Percentiles rank a stretch among this genome's conserved stretches.
These are phyloP conservation scores for Cladorrhinum samala DNA, from an alignment of 495 filamentous ascomycete species.

Conservation along the genomic window DNA sequence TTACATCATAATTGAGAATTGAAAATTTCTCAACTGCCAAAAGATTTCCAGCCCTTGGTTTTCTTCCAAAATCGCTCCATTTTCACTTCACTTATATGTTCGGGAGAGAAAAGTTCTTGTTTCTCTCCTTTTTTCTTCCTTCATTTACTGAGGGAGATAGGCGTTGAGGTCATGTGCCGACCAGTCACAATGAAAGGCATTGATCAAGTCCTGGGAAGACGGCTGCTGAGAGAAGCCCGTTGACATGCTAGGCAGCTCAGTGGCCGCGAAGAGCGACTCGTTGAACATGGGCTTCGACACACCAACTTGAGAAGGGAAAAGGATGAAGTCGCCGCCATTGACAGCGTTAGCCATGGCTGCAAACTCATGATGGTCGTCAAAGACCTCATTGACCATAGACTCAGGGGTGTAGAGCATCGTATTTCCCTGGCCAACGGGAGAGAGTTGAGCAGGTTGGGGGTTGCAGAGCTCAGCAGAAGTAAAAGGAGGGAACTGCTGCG, in stretches of 20 bases:
- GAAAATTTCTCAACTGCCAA: no score
- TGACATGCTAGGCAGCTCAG: constrained; percentile 31
- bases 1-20: no score
- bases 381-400: constrained; percentile 44
- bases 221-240: constrained; percentile 33
- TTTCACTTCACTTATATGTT: no score
- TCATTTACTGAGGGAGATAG: constrained; percentile 23
- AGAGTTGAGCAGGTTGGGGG: constrained; percentile 46
- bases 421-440: constrained; percentile 56
- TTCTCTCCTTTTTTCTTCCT: no score
- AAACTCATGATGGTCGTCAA: constrained; percentile 37
- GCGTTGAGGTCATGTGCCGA: constrained; percentile 28
- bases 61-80: no score
- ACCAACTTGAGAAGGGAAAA: constrained; percentile 21
- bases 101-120: no score
- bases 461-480: constrained; percentile 31
- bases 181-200: constrained; percentile 37
- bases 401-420: constrained; percentile 59
- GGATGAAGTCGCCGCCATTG: constrained; percentile 27
- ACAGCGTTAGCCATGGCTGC: constrained; percentile 16
- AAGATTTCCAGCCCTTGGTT: no score
- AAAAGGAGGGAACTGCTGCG: constrained; percentile 24
- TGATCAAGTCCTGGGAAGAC: constrained; percentile 34
- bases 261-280: constrained; percentile 29
- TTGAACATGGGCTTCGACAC: constrained; percentile 28